Evolutionary conservation across 2,329 filamentous ascomycete species (phyloP).

Genomic region (Ophiocordyceps polyrhachis-furcata): DNA sequence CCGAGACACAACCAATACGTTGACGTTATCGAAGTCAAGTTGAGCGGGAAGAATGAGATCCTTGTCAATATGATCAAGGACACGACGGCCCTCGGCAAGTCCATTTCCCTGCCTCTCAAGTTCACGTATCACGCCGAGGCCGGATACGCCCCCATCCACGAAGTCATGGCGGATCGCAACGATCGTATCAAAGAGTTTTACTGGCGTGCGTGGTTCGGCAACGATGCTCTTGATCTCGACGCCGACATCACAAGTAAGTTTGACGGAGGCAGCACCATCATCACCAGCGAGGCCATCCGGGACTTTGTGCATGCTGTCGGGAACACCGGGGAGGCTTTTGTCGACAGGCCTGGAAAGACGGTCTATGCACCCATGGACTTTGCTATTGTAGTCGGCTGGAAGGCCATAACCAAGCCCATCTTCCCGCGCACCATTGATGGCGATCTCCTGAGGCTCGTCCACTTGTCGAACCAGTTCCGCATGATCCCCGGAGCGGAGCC

Average conservation of each 20-base stretch:
- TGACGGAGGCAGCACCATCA: constrained; percentile 69
- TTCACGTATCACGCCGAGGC: constrained; percentile 92
- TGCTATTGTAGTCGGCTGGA: constrained; percentile 95
- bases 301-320: constrained; percentile 99
- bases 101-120: constrained; percentile 66
- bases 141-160: constrained; percentile 91
- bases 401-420: constrained; percentile 98
- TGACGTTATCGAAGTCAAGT: constrained; percentile 72
- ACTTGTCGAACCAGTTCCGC: constrained; percentile 92
- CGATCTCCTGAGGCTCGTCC: constrained; percentile 86
- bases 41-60: constrained; percentile 61
- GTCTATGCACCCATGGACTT: constrained; percentile 98
- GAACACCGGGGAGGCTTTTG: constrained; percentile 93
- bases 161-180: constrained; percentile 91
- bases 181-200: constrained; percentile 99
- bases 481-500: constrained; percentile 95
- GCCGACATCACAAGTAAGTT: constrained; percentile 73
- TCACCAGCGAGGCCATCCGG: constrained; percentile 85
- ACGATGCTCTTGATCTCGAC: constrained; percentile 68
- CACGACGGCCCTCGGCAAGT: constrained; percentile 64
- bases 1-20: constrained; percentile 70
- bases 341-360: constrained; percentile 84
- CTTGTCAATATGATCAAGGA: constrained; percentile 83
- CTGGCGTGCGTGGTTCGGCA: constrained; percentile 92
- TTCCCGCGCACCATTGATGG: constrained; percentile 94